Base-by-base conservation (phyloP, 2,329 filamentous ascomycete genomes). In the Paecilomyces dactylethromorphus region DNA sequence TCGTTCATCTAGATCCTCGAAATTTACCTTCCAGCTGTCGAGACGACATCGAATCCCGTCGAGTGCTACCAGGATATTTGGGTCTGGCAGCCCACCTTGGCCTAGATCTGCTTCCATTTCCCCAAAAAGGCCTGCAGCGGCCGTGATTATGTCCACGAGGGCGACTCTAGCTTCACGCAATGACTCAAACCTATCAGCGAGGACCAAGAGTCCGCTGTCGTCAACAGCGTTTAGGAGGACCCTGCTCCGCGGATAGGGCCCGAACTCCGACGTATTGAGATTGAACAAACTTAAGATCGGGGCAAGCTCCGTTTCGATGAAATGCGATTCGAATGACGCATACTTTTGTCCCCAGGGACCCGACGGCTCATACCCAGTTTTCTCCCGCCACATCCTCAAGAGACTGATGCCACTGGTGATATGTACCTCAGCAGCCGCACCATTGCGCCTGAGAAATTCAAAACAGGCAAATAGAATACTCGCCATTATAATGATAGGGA, bases 391-490 rank as follows among this genome's bases (percentile, higher is more conserved):
- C 1, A 54, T 26, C 55, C 60, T 55, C 8, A 66, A 21, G 5
- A 66, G 55, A 5, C 59, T 62, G n/a, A 65, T 62, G 3, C 63
- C 63, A 24, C 45, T 58, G 3, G 31, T 39, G 29, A 65, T 59
- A 31, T 66, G 64, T 1, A 50, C 54, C 8, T 60, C 65, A 2
- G 68, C 68, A 8, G 68, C 66, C 51, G 66, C 61, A 24, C 66
- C 61, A 62, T 72, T 68, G 3, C 65, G 62, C 29, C 66, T 66
- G 24, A 72, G 64, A 26, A 69, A 68, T 59, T 89, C 85, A 61
- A 88, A 88, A 69, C 84, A 87, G n/a, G 84, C 83, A 54, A 89
- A 78, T 39, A 89, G 74, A 35, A 89, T 83, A 56, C 81, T 86
- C 15, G 84, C 82, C 79, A 88, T 87, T n/a, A 61, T 58, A 3